These are phyloP conservation scores for Xylariaceae sp. DNA, from an alignment of 2,329 filamentous ascomycete genomes.

Conservation along the genomic window DNA sequence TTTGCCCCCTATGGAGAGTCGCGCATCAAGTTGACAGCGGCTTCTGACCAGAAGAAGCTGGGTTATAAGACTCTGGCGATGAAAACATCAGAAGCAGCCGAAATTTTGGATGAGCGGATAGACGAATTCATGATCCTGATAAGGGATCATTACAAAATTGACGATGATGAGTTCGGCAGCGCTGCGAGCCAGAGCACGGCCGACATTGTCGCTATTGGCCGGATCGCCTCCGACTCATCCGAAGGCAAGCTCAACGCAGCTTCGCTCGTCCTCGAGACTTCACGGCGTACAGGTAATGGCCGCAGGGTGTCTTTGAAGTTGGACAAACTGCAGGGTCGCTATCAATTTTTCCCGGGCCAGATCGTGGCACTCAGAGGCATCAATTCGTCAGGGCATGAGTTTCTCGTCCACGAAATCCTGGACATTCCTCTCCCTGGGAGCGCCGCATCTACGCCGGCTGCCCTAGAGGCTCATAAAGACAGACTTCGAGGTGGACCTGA, in stretches of 20 bases:
- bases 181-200: slow-evolving; percentile 79
- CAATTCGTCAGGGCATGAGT: slow-evolving; percentile 81
- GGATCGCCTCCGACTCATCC: slow-evolving; percentile 83
- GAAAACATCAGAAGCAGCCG: slow-evolving; percentile 88
- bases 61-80: slow-evolving; percentile 90
- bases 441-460: slow-evolving; percentile 64
- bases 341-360: slow-evolving; percentile 90
- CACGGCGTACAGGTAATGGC: slow-evolving; percentile 76
- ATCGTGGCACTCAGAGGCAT: slow-evolving; percentile 83
- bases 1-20: slow-evolving; percentile 69
- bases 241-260: slow-evolving; percentile 83
- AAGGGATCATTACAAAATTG: slow-evolving; percentile 69
- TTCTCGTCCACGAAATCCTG: slow-evolving; percentile 74
- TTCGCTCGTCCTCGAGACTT: slow-evolving; percentile 84
- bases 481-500: slow-evolving; percentile 63
- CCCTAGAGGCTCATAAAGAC: slow-evolving; percentile 65
- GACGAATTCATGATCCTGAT: slow-evolving; percentile 79
- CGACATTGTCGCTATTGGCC: slow-evolving; percentile 84
- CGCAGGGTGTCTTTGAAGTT: slow-evolving; percentile 77
- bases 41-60: slow-evolving; percentile 86
- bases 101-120: slow-evolving; percentile 91
- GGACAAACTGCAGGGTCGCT: slow-evolving; percentile 56
- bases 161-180: slow-evolving; percentile 80
- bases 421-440: slow-evolving; percentile 69
- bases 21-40: slow-evolving; percentile 79